Evolutionary conservation across 352 stramenopile species (phyloP).

Genomic region (Aphanomyces invadans): DNA sequence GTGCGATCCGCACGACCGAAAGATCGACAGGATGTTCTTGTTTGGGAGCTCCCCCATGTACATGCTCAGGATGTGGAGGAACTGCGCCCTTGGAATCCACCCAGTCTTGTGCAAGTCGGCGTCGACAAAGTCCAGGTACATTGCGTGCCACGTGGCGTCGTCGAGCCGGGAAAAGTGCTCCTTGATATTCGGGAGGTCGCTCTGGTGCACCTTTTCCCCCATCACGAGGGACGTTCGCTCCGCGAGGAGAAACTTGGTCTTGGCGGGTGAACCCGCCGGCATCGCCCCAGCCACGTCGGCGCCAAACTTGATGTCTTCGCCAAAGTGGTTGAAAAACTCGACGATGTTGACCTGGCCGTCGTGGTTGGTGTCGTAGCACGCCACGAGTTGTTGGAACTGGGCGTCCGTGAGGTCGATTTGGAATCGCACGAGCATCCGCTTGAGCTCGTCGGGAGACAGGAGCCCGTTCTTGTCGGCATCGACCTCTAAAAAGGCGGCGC

Average conservation of each 20-base stretch:
- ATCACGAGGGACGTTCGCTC: conserved; percentile 24
- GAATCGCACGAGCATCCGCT: conserved; percentile 43
- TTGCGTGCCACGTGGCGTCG: conserved; percentile 50
- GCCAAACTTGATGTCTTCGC: conserved; percentile 39
- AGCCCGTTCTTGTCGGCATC: conserved; percentile 40
- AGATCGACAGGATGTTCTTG: conserved; percentile 46
- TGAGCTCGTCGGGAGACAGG: conserved; percentile 40
- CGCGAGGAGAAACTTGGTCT: conserved; percentile 17
- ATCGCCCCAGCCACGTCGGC: conserved; percentile 1
- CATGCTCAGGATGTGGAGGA: conserved; percentile 55
- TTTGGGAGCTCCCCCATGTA: conserved; percentile 52
- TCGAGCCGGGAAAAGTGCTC: conserved; percentile 53
- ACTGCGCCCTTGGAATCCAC: conserved; percentile 47
- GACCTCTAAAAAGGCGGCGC: conserved; percentile 36
- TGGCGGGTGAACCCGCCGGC: not conserved
- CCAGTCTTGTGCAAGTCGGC: conserved; percentile 52
- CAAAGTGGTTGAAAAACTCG: conserved; percentile 57
- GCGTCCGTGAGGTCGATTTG: conserved; percentile 36
- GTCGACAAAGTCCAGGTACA: conserved; percentile 56
- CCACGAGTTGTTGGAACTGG: conserved; percentile 35
- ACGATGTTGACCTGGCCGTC: conserved; percentile 46
- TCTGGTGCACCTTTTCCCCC: conserved; percentile 20
- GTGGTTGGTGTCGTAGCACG: conserved; percentile 33
- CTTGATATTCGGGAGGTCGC: conserved; percentile 35
- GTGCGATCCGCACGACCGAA: conserved; percentile 56